Percentiles rank a stretch among this genome's conserved stretches.
Evolutionary conservation across 75 land plant species (phyloP).

Genomic region (Cupressus sempervirens): DNA sequence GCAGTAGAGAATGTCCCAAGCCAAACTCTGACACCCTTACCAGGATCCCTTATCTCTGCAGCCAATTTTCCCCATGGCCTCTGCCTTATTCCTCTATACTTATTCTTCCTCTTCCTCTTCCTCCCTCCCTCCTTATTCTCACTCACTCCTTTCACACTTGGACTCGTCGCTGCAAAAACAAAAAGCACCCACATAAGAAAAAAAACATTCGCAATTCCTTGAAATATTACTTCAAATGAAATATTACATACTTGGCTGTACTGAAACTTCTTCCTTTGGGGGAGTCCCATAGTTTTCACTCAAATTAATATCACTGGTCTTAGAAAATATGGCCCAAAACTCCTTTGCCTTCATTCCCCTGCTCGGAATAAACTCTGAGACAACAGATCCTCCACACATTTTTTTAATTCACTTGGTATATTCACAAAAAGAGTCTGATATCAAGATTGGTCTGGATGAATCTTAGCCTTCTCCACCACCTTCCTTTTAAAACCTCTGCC

Average conservation of each 20-base stretch:
- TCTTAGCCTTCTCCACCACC: neutral
- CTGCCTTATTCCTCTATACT: conserved; percentile 1
- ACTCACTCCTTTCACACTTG: neutral
- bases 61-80: conserved; percentile 8
- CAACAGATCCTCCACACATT: neutral
- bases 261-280: neutral
- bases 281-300: neutral
- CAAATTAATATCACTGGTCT: neutral
- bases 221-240: neutral
- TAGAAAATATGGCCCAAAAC: neutral
- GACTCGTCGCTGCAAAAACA: neutral
- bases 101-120: conserved; percentile 5
- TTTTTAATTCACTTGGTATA: neutral
- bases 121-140: neutral
- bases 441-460: neutral
- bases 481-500: neutral
- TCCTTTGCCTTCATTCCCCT: neutral
- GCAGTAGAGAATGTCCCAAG: conserved; percentile 6
- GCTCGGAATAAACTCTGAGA: neutral
- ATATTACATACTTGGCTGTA: neutral
- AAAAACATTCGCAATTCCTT: neutral
- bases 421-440: neutral
- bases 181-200: neutral
- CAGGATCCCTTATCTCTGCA: conserved; percentile 1
- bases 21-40: neutral